Conservation (phyloP, 2,329 filamentous ascomycete genomes). For the Colletotrichum australisinense region DNA sequence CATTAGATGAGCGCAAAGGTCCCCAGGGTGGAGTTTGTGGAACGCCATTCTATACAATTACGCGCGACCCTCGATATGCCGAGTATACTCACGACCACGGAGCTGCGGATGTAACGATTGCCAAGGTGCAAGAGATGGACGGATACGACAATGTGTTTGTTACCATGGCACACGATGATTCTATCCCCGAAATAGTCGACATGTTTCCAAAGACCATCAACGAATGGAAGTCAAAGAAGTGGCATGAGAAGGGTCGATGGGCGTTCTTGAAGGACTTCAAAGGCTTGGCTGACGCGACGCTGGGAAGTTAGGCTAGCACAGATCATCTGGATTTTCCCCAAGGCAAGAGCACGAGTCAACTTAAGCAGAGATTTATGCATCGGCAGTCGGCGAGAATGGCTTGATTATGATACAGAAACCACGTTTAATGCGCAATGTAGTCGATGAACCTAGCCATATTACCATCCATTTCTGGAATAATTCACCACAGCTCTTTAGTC, state of each 20-base stretch:
- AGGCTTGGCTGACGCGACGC: too few species aligned
- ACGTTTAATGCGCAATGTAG: too few species aligned
- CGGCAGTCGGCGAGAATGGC: too few species aligned
- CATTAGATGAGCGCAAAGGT: not conserved
- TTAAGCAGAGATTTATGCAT: too few species aligned
- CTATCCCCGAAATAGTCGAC: not conserved
- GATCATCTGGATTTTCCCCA: fast-evolving
- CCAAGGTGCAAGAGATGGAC: not conserved
- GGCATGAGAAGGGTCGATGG: too few species aligned
- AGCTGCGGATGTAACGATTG: not conserved
- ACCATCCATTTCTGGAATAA: too few species aligned
- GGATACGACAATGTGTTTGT: not conserved
- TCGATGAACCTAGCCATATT: too few species aligned
- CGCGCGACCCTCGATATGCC: not conserved
- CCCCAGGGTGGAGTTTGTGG: not conserved
- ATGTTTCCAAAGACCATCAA: not conserved
- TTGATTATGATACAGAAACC: too few species aligned
- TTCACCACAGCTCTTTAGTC: not conserved
- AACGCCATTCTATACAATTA: not conserved
- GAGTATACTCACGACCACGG: not conserved
- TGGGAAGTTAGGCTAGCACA: too few species aligned
- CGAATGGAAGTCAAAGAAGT: too few species aligned
- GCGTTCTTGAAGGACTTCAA: too few species aligned
- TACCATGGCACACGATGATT: not conserved
- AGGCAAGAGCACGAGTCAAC: too few species aligned